phyloP scores from a whole-genome alignment of 2,329 filamentous ascomycete genomes.

The Coniella vitis region DNA sequence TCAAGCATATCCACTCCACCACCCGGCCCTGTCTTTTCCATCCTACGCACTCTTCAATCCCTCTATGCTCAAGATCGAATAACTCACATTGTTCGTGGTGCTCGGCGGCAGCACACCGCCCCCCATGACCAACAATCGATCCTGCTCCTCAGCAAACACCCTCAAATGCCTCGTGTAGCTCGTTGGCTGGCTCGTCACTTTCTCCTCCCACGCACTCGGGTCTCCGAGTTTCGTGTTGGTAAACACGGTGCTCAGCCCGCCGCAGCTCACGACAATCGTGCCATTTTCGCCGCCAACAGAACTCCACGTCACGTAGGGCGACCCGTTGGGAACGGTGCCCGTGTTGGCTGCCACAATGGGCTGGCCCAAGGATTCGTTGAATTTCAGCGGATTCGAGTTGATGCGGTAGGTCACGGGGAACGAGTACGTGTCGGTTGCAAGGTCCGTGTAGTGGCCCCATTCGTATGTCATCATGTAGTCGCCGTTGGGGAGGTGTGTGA shows the following conservation, averaged over 20 bases:
- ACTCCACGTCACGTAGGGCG: slow-evolving; percentile 39
- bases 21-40: too few relatives aligned
- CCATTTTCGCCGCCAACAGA: slow-evolving; percentile 37
- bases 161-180: slow-evolving; percentile 33
- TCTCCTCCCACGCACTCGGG: slow-evolving; percentile 30
- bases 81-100: slow-evolving; percentile 36
- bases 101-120: slow-evolving; percentile 39
- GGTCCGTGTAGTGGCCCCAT: slow-evolving; percentile 39
- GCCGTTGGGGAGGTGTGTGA: slow-evolving; percentile 51
- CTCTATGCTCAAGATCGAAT: slow-evolving; percentile 27
- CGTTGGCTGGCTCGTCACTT: slow-evolving; percentile 27
- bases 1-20: too few relatives aligned
- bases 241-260: slow-evolving; percentile 32
- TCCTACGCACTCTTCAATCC: slow-evolving; percentile 12
- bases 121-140: slow-evolving; percentile 36
- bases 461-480: slow-evolving; percentile 61
- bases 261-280: slow-evolving; percentile 36
- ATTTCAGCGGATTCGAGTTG: slow-evolving; percentile 31
- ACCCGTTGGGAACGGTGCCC: slow-evolving; percentile 29
- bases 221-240: slow-evolving; percentile 35
- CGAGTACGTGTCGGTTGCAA: slow-evolving; percentile 20
- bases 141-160: slow-evolving; percentile 28
- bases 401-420: slow-evolving; percentile 41
- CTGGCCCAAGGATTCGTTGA: slow-evolving; percentile 26
- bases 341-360: slow-evolving; percentile 26